Conservation (phyloP, 2,329 filamentous ascomycete species). For the Anisogramma anomala region DNA sequence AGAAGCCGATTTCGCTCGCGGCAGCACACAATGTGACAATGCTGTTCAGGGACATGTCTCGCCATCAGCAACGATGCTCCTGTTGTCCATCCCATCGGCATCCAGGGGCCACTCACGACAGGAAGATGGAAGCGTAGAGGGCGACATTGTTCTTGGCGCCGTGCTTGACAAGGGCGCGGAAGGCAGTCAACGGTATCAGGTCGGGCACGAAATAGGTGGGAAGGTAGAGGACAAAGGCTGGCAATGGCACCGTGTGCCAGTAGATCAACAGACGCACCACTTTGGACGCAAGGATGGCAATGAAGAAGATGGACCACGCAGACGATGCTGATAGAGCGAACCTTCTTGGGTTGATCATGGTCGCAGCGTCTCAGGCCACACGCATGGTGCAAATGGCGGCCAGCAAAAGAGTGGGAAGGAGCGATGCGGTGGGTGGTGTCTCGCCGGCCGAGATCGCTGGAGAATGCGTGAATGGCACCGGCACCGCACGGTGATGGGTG, state of each 20-base stretch:
- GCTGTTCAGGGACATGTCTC: background rate
- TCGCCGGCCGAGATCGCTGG: no score
- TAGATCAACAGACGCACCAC: slow-evolving; percentile 1
- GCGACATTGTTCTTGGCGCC: background rate
- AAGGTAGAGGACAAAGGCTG: slow-evolving; percentile 2
- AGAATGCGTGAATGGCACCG: no score
- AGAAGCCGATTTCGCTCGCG: slow-evolving; percentile 3
- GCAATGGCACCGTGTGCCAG: slow-evolving; percentile 1
- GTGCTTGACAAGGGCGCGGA: background rate
- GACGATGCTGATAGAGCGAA: slow-evolving; percentile 3
- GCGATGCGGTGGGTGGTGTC: no score
- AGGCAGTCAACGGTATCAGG: background rate
- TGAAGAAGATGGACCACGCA: slow-evolving; percentile 2
- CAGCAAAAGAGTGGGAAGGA: no score
- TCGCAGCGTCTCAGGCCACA: no score
- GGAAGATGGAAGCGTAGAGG: no score
- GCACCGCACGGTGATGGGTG: no score
- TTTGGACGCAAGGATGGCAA: slow-evolving; percentile 1
- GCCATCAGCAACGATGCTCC: no score
- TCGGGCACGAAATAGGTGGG: slow-evolving; percentile 4
- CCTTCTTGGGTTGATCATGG: no score
- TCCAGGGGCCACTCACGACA: no score
- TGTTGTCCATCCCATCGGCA: no score
- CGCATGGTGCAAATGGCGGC: no score
- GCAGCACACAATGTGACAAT: slow-evolving; percentile 1